Evolutionary conservation across 2,329 filamentous ascomycete species (phyloP).

Genomic region (Aspergillus sp.): DNA sequence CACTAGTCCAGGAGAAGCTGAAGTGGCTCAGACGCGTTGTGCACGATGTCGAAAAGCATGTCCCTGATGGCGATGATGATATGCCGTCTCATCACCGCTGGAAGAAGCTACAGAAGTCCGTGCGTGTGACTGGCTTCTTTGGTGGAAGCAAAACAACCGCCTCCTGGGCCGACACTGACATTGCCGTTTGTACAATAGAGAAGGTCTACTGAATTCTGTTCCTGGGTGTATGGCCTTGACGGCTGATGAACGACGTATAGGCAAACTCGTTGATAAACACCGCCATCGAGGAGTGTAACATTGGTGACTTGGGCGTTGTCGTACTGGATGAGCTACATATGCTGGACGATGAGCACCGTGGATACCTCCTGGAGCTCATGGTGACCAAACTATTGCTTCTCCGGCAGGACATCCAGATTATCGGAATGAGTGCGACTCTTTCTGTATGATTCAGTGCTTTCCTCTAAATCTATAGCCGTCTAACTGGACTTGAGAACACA

Average conservation of each 20-base stretch:
- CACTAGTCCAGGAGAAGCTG: conserved; percentile 70
- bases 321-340: conserved; percentile 76
- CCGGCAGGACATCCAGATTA: conserved; percentile 57
- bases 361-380: conserved; percentile 66
- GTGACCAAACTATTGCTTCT: conserved; percentile 63
- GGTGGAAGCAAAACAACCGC: conserved; percentile 60
- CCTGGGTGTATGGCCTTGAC: too few species aligned
- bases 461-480: too few species aligned
- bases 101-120: conserved; percentile 47
- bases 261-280: conserved; percentile 65
- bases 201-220: too few species aligned
- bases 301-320: conserved; percentile 55
- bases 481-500: conserved; percentile 49
- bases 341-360: conserved; percentile 66
- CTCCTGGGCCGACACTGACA: conserved; percentile 65
- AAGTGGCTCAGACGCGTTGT: conserved; percentile 62
- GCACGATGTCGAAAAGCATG: conserved; percentile 44
- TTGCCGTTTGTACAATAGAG: conserved; percentile 71
- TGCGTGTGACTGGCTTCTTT: conserved; percentile 64
- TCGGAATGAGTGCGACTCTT: conserved; percentile 73
- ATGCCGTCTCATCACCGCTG: conserved; percentile 40
- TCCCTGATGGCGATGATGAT: conserved; percentile 22
- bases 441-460: conserved; percentile 52
- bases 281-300: conserved; percentile 60
- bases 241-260: too few species aligned